Percentiles rank a stretch among this genome's conserved stretches.
These are phyloP conservation scores for Lachnellula willkommii DNA, from an alignment of 2,329 filamentous ascomycete genomes.

Conservation along the genomic window DNA sequence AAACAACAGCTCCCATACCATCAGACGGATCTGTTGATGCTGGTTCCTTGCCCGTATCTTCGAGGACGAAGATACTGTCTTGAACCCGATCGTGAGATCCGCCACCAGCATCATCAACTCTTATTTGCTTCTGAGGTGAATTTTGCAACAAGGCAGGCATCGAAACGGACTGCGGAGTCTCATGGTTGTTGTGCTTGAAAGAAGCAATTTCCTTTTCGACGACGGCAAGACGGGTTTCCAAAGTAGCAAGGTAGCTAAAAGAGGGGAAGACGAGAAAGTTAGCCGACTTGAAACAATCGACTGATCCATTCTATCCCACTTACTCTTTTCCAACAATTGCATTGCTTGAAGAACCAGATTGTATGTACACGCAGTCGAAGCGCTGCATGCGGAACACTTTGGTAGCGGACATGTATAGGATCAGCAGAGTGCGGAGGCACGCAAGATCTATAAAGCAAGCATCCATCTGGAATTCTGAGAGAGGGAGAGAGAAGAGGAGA, in stretches of 20 bases:
- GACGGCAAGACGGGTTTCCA: slow-evolving; percentile 8
- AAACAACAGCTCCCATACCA: slow-evolving; percentile 29
- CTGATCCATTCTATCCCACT: slow-evolving; percentile 24
- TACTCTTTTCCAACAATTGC: slow-evolving; percentile 38
- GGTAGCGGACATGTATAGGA: slow-evolving; percentile 26
- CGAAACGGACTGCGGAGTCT: too few relatives aligned
- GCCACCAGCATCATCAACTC: too few relatives aligned
- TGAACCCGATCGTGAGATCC: slow-evolving; percentile 35
- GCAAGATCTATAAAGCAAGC: too few relatives aligned
- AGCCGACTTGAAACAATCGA: too few relatives aligned
- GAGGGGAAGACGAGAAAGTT: not conserved
- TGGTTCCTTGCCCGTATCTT: slow-evolving; percentile 15
- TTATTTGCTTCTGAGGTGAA: too few relatives aligned
- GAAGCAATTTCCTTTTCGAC: too few relatives aligned
- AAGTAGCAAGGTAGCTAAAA: slow-evolving; percentile 7
- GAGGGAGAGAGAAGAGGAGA: too few relatives aligned
- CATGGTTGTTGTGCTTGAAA: too few relatives aligned
- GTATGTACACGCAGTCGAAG: slow-evolving; percentile 40
- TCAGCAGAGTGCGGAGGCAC: not conserved
- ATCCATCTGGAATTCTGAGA: too few relatives aligned
- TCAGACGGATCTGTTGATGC: slow-evolving; percentile 23
- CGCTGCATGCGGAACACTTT: slow-evolving; percentile 37
- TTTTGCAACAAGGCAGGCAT: too few relatives aligned
- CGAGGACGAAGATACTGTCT: slow-evolving; percentile 19
- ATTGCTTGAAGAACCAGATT: slow-evolving; percentile 33